Conservation (phyloP, 2,329 filamentous ascomycete genomes). For the Xylaria sp. region DNA sequence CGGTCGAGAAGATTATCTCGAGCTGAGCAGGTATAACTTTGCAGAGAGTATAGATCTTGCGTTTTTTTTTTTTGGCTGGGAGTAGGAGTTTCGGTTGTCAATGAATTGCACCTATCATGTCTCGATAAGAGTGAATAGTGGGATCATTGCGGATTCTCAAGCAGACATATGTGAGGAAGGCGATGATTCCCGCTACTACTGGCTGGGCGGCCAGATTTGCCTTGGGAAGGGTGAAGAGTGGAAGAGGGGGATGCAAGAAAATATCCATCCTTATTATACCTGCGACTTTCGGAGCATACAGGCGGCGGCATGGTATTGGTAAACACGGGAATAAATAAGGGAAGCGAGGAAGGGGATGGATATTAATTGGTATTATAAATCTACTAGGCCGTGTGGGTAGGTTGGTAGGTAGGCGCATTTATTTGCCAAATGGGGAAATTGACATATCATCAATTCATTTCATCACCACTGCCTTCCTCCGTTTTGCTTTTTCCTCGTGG, state of each 20-base stretch:
- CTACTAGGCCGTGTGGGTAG: too few species aligned
- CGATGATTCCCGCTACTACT: not conserved
- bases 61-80: too few species aligned
- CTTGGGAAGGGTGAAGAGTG: not conserved
- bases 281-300: not conserved
- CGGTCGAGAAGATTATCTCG: constrained; percentile 74
- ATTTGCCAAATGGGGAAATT: not conserved
- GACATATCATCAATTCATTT: not conserved
- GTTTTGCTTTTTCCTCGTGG: too few species aligned
- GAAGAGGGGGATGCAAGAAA: not conserved
- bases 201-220: too few species aligned
- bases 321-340: not conserved
- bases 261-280: not conserved
- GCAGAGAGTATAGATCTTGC: too few species aligned
- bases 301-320: not conserved
- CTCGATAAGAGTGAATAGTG: too few species aligned
- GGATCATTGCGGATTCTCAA: too few species aligned
- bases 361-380: constrained; percentile 1
- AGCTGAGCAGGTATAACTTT: constrained; percentile 36
- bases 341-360: not conserved
- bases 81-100: too few species aligned
- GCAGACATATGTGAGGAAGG: too few species aligned
- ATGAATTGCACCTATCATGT: too few species aligned
- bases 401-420: not conserved
- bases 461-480: too few species aligned